Conservation (phyloP, 1,284 basidiomycete genomes). For the Trichosporon ovoides region DNA sequence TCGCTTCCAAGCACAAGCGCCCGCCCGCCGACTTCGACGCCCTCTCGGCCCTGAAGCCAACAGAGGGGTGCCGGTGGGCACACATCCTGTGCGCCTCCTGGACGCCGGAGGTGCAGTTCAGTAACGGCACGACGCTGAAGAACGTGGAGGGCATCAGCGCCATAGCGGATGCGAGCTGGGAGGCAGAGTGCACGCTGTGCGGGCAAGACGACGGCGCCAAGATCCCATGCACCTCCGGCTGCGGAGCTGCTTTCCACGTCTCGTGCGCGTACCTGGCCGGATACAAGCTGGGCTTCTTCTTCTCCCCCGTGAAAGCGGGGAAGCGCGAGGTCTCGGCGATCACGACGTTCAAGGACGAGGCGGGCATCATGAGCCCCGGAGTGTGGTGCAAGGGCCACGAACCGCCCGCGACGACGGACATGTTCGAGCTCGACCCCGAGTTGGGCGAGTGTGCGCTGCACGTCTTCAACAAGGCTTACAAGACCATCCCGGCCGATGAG, state of each 20-base stretch:
- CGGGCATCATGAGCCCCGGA: constrained; percentile 73
- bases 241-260: constrained; percentile 72
- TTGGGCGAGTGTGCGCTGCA: constrained; percentile 70
- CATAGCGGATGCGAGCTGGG: constrained; percentile 53
- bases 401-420: constrained; percentile 64
- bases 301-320: constrained; percentile 71
- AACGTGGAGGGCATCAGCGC: constrained; percentile 81
- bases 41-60: constrained; percentile 82
- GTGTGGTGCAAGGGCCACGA: constrained; percentile 80
- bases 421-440: constrained; percentile 74
- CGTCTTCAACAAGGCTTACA: constrained; percentile 75
- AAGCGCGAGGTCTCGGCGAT: constrained; percentile 59
- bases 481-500: constrained; percentile 60
- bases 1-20: constrained; percentile 27
- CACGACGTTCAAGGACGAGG: constrained; percentile 78
- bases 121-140: constrained; percentile 64
- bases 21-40: constrained; percentile 59
- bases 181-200: constrained; percentile 53
- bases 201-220: constrained; percentile 71
- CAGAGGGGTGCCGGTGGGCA: constrained; percentile 88
- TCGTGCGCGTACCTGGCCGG: constrained; percentile 83
- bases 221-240: constrained; percentile 70
- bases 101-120: constrained; percentile 73
- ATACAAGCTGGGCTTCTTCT: constrained; percentile 82
- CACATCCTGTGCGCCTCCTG: constrained; percentile 87